Conservation (phyloP, 345 rosid genomes). For the Dimocarpus longan region DNA sequence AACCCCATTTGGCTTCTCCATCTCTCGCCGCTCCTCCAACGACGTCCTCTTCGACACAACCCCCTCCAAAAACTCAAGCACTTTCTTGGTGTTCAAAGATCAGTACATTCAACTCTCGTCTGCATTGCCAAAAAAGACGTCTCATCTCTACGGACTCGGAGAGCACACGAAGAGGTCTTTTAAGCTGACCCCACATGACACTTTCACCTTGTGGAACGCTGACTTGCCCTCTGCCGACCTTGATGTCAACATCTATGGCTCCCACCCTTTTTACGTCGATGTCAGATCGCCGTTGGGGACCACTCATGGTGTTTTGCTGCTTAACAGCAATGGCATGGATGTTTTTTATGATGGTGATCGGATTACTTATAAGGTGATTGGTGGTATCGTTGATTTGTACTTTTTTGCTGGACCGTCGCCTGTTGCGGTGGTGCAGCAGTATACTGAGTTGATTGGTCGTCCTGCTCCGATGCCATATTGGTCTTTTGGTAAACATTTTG, state of each 20-base stretch:
- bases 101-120: constrained; percentile 3
- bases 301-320: constrained; percentile 36
- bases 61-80: not conserved
- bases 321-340: constrained; percentile 38
- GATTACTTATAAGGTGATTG: constrained; percentile 48
- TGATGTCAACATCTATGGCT: not conserved
- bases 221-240: not conserved
- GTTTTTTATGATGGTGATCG: constrained; percentile 38
- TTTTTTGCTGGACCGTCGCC: constrained; percentile 47
- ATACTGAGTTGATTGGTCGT: constrained; percentile 48
- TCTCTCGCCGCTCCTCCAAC: not conserved
- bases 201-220: not conserved
- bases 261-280: not conserved
- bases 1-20: not conserved
- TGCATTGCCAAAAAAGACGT: not conserved
- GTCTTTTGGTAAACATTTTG: constrained; percentile 35
- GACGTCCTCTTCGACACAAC: not conserved
- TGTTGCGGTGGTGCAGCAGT: constrained; percentile 43
- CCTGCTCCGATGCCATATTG: constrained; percentile 61
- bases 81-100: not conserved
- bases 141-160: constrained; percentile 4
- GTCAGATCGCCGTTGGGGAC: not conserved
- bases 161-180: not conserved
- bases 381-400: constrained; percentile 47
- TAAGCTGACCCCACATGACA: not conserved